These are phyloP conservation scores for Endoconidiophora laricicola DNA, from an alignment of 2,329 filamentous ascomycete species.

Conservation along the genomic window DNA sequence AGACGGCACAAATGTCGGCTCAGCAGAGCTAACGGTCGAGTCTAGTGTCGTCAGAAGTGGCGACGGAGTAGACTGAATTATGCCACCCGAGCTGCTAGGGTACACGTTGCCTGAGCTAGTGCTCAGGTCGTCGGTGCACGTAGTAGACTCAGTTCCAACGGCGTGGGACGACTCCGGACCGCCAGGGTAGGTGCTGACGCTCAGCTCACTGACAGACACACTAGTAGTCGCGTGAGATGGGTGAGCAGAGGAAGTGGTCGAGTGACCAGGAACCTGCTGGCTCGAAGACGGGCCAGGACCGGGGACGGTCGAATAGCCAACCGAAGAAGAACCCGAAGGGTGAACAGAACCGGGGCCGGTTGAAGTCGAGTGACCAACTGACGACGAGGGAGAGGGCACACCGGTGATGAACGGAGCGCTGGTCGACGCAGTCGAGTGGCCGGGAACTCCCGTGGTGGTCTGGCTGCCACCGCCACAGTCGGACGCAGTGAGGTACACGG, in stretches of 20 bases:
- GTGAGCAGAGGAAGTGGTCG: background rate
- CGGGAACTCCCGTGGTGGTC: background rate
- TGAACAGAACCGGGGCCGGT: background rate
- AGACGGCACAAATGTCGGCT: background rate
- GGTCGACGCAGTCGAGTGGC: background rate
- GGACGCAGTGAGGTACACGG: slow-evolving; percentile 8
- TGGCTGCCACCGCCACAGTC: background rate
- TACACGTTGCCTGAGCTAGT: background rate
- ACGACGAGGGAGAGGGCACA: background rate
- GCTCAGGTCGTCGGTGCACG: slow-evolving; percentile 1
- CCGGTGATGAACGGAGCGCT: background rate
- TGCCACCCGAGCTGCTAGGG: background rate
- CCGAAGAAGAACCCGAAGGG: background rate
- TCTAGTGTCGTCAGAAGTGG: slow-evolving; percentile 8
- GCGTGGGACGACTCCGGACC: background rate
- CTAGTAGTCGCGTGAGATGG: background rate
- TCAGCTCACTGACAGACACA: background rate
- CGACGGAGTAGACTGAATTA: slow-evolving; percentile 4
- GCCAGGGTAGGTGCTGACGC: slow-evolving; percentile 2
- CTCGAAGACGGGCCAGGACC: background rate
- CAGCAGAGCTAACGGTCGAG: slow-evolving; percentile 5
- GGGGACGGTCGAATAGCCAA: background rate
- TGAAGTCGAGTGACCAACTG: background rate
- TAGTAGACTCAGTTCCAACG: background rate
- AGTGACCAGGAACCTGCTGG: background rate